These are phyloP conservation scores for Pichia sp. DNA, from an alignment of 1,139 yeast genomes.

Conservation along the genomic window DNA sequence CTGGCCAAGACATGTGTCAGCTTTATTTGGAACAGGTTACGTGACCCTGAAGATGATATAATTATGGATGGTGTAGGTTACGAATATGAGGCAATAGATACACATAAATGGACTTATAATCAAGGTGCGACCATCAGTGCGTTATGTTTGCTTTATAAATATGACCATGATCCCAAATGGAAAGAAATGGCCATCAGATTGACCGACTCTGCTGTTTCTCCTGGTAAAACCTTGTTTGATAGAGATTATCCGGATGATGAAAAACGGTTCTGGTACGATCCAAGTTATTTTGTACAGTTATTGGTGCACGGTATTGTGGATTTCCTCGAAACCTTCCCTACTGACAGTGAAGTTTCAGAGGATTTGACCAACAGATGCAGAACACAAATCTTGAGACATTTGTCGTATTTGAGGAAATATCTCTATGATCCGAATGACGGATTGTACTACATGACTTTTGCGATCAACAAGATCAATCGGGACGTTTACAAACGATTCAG, in stretches of 20 bases:
- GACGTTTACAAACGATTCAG: conserved; percentile 45
- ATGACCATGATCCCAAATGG: conserved; percentile 50
- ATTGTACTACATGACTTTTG: conserved; percentile 53
- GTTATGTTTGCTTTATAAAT: conserved; percentile 41
- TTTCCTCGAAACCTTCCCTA: conserved; percentile 42
- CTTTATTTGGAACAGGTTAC: conserved; percentile 39
- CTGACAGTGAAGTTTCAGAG: conserved; percentile 31
- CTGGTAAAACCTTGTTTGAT: conserved; percentile 51
- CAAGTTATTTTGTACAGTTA: conserved; percentile 56
- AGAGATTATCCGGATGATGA: conserved; percentile 49
- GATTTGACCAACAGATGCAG: no score
- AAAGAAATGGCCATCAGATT: conserved; percentile 47
- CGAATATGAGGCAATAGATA: conserved; percentile 37
- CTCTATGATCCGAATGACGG: conserved; percentile 54
- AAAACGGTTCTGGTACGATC: conserved; percentile 58
- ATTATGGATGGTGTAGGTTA: conserved; percentile 57
- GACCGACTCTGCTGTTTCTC: conserved; percentile 52
- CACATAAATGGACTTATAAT: conserved; percentile 62
- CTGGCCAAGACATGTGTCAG: conserved; percentile 28
- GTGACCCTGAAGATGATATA: conserved; percentile 48
- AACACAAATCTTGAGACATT: conserved; percentile 43
- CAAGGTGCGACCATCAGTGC: conserved; percentile 59
- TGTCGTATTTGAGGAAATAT: conserved; percentile 47
- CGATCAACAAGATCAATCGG: conserved; percentile 47
- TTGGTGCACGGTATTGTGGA: conserved; percentile 66